Evolutionary conservation across 2,329 filamentous ascomycete genomes (phyloP), one percentile per base, ranked within the genome.

Genomic region (Dactylonectria macrodidyma): DNA sequence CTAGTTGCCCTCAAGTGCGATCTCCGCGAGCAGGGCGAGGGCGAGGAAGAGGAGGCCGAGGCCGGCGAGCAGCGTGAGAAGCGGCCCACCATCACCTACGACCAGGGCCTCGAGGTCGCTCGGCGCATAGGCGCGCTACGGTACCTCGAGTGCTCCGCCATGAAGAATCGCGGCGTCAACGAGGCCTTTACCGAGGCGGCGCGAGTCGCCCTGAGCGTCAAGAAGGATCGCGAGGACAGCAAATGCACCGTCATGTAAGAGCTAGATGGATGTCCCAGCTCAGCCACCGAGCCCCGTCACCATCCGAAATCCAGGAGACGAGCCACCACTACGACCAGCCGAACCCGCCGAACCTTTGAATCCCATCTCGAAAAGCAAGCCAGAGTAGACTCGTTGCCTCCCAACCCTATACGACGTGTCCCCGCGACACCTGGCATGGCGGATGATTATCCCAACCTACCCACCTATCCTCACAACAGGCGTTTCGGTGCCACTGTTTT

Each of bases 131-230:
- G 95, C 75, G 96, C 96, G 7, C 88, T 97, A 78, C 91, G 97
- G 78, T 99, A 99, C 81, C 89, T 99, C 63, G 96, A 99, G 87
- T 99, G 96, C 86, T 98, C 96, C 44, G 96, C 96, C 65, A 98
- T 98, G 91, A 92, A 95, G 84, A 99, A 99, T 83, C 90, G 96
- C 58, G 96, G 96, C 68, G 97, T 99, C 78, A 98, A 98, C 82
- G 96, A 99, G 83, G 96, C 96, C 50, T 99, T 99, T 78, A 98
- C 96, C 47, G 96, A 99, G 85, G 96, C 96, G 47, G 95, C 96
- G 26, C 92, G 97, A 77, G 96, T 99, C 41, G 96, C 96, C 14
- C 86, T 99, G 63, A 90, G 89, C 73, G 90, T 92, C 65, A 91
- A 88, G 83, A 88, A 90, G 75, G 89, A 89, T 68, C 87, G 89